A percentile compares a stretch with the other conserved stretches of the same genome.
phyloP scores from a whole-genome alignment of 2,329 filamentous ascomycete species.

The Trichoderma guizhouense region DNA sequence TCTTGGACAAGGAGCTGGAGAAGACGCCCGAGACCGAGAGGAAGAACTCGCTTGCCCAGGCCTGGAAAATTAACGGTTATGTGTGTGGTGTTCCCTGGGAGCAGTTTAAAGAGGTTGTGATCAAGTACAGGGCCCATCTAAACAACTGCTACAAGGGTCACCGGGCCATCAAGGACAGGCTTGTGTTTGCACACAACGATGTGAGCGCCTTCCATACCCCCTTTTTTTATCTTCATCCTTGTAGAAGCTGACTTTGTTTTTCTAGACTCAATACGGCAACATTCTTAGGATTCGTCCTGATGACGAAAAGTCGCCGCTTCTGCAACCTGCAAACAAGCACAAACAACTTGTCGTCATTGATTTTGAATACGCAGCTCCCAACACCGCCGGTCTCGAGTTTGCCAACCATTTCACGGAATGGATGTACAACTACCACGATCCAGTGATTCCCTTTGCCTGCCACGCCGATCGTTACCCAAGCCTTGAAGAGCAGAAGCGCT shows the following conservation, averaged over 20 bases:
- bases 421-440: conserved; percentile 95
- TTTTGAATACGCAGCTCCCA: conserved; percentile 94
- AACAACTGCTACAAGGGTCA: conserved; percentile 65
- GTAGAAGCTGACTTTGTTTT: not conserved
- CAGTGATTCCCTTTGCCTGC: conserved; percentile 62
- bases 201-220: conserved; percentile 48
- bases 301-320: conserved; percentile 76
- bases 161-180: conserved; percentile 63
- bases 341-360: conserved; percentile 97
- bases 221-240: too few species aligned
- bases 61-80: conserved; percentile 68
- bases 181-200: conserved; percentile 98
- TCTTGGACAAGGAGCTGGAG: conserved; percentile 57
- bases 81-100: conserved; percentile 84
- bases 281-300: conserved; percentile 71
- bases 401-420: conserved; percentile 98
- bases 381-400: conserved; percentile 82
- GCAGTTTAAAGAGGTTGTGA: conserved; percentile 68
- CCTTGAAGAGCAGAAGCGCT: conserved; percentile 75
- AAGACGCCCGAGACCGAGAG: conserved; percentile 30
- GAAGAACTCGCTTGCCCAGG: conserved; percentile 33
- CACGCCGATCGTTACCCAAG: conserved; percentile 70
- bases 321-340: conserved; percentile 87
- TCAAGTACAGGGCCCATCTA: conserved; percentile 75
- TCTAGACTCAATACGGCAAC: conserved; percentile 94